Conservation (phyloP, 805 yeast genomes). For the Wickerhamiella dianesei region DNA sequence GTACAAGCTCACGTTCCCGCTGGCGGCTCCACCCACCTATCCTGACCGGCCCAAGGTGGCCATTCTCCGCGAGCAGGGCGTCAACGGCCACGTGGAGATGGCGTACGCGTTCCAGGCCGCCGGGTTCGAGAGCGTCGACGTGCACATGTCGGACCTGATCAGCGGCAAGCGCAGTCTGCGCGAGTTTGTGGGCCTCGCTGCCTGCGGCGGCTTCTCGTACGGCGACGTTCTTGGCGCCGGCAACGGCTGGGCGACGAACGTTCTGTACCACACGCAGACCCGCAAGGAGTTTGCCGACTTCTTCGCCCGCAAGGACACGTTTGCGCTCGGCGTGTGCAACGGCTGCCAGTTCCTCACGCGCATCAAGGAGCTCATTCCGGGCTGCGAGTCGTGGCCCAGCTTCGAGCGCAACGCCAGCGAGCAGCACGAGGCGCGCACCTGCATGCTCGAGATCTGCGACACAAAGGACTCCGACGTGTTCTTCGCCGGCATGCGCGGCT, state of each 20-base stretch:
- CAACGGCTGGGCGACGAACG: conserved; percentile 97
- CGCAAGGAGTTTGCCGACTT: conserved; percentile 64
- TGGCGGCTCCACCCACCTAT: conserved; percentile 28
- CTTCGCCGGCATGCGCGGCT: conserved; percentile 84
- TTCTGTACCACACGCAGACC: conserved; percentile 65
- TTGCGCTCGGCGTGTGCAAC: conserved; percentile 96
- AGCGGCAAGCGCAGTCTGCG: conserved; percentile 50
- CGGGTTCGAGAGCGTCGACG: conserved; percentile 87
- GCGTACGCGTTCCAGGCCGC: conserved; percentile 93
- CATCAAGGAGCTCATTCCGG: conserved; percentile 77
- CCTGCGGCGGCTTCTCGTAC: conserved; percentile 97
- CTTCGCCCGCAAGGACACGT: conserved; percentile 82
- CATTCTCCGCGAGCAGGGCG: conserved; percentile 95
- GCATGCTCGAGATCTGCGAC: conserved; percentile 61
- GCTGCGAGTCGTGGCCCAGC: conserved; percentile 89
- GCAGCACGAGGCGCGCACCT: conserved; percentile 92
- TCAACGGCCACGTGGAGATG: conserved; percentile 96
- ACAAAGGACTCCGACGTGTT: conserved; percentile 41
- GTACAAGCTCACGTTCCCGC: conserved; percentile 62
- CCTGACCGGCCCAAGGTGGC: conserved; percentile 71
- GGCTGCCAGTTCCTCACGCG: conserved; percentile 94
- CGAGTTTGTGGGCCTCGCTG: conserved; percentile 84
- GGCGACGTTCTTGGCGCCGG: conserved; percentile 99
- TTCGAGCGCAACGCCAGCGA: conserved; percentile 85
- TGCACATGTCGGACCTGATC: conserved; percentile 89